Base-by-base conservation (phyloP, 2,329 filamentous ascomycete genomes). In the Scedosporium aurantiacum region DNA sequence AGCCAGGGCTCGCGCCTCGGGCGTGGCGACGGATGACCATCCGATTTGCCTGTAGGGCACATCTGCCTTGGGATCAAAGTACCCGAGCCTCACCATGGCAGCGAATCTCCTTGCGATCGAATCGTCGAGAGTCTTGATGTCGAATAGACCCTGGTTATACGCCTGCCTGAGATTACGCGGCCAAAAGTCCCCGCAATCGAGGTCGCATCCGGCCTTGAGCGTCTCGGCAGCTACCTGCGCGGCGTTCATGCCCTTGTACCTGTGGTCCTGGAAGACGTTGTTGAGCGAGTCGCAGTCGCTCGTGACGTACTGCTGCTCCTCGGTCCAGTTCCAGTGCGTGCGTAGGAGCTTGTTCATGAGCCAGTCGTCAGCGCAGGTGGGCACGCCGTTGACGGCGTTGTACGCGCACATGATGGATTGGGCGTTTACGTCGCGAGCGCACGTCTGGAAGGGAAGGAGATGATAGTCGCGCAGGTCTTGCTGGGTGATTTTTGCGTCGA, bases 391-490 rank as follows among this genome's bases (percentile, higher is more conserved):
- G 52, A 89, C 76, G 0, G 83, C 74, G 64, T 88, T 85, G 69
- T 86, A 85, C 0, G 78, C 79, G 66, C 82, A 85, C 82, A 85
- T 85, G 64, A 86, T 75, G 32, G 83, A 85, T 16, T 77, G 76
- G 2, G 81, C 80, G 57, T 79, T 77, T 4, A 79, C 78, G 66
- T 85, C 82, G 14, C 80, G 76, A 55, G 79, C 82, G 69, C 85
- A 88, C 68, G 78, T 78, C 67, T 86, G 76, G 72, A 89, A 89
- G 0, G 84, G 79, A 1, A 82, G 84, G 52, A 87, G 76, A 67
- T 87, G 89, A 71, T 88, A 89, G 66, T 88, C 86, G 0, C 80
- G 77, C 4, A 89, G 72, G 63, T 90, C 86, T 65, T 88, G 86
- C 58, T 76, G 73, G 8, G 76, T 75, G 63, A 86, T 80, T 12